Base-by-base conservation (phyloP, 2,329 filamentous ascomycete genomes). In the Verticillium klebahnii region DNA sequence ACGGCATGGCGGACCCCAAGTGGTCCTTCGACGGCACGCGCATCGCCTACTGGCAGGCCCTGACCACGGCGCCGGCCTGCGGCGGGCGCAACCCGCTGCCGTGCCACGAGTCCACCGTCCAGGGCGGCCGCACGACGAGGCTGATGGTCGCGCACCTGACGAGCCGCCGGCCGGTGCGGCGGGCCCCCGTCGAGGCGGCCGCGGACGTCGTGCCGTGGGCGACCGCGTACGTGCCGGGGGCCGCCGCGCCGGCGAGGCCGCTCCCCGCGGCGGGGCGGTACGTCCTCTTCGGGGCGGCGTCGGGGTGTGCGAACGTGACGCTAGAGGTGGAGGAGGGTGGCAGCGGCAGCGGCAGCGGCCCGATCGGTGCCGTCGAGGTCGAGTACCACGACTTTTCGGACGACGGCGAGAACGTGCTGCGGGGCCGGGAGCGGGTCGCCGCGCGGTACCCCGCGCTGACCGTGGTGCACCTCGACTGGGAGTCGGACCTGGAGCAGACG, bases 1-100 rank as follows among this genome's bases (percentile, higher is more conserved):
- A 80, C 62, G 77, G 70, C 3, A 67, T 68, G 5, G 79, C 78
- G 6, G 78, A 80, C 63, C 78, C 76, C 2, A 69, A 66, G 7
- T 78, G 70, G 60, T 75, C 73, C 6, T 66, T 64, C 2, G 78
- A 80, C 62, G 73, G 73, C 1, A 79, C 76, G 0, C 64, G 68
- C 0, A 73, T 80, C n/a, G 74, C 74, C 1, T 81, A 77, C 60
- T 77, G 67, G 63, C 75, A 80, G 64, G 69, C 68, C 2, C 63
- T 77, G 19, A 70, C 73, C 1, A 64, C 69, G 1, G 59, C 71
- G 0, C 78, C 76, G 0, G 74, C 71, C 2, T 81, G 78, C 63
- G 77, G 76, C 1, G 78, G 77, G 0, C 31, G 36, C 0, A 80
- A 80, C 39, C 74, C 76, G 0, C 68, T 78, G 0, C 69, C 71